These are phyloP conservation scores for Collybia nuda DNA, from an alignment of 768 basidiomycete genomes.

Conservation along the genomic window DNA sequence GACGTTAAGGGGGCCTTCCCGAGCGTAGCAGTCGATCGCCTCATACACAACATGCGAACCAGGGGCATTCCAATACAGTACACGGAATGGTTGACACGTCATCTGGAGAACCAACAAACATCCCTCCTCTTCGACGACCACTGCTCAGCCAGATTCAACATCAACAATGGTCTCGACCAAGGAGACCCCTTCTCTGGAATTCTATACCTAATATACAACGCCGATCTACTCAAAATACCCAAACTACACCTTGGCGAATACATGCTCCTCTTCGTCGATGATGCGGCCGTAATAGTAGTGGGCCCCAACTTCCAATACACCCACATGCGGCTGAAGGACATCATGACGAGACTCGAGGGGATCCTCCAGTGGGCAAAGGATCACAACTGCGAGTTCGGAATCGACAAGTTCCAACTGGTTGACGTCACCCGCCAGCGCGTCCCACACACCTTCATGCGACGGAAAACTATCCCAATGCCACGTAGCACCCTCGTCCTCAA, in stretches of 20 bases:
- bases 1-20: constrained; percentile 21
- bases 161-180: constrained; percentile 19
- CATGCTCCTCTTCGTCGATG: constrained; percentile 3
- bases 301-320: background rate
- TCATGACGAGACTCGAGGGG: constrained; percentile 10
- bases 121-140: background rate
- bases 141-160: background rate
- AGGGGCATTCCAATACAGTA: background rate
- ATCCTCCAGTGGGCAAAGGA: constrained; percentile 12
- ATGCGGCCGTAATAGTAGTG: background rate
- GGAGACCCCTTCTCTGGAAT: constrained; percentile 21
- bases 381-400: constrained; percentile 23
- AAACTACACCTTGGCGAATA: background rate
- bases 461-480: background rate
- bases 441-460: constrained; percentile 1
- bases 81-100: too few relatives aligned
- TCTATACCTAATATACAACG: constrained; percentile 25
- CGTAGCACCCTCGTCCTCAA: constrained; percentile 4
- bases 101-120: too few relatives aligned
- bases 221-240: constrained; percentile 14
- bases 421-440: constrained; percentile 15
- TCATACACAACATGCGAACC: background rate
- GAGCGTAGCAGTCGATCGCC: background rate
- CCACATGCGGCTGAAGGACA: background rate
- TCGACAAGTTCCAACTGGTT: too few relatives aligned